Evolutionary conservation across 257 asterid species (phyloP).

Genomic region (Nicotiana sylvestris): DNA sequence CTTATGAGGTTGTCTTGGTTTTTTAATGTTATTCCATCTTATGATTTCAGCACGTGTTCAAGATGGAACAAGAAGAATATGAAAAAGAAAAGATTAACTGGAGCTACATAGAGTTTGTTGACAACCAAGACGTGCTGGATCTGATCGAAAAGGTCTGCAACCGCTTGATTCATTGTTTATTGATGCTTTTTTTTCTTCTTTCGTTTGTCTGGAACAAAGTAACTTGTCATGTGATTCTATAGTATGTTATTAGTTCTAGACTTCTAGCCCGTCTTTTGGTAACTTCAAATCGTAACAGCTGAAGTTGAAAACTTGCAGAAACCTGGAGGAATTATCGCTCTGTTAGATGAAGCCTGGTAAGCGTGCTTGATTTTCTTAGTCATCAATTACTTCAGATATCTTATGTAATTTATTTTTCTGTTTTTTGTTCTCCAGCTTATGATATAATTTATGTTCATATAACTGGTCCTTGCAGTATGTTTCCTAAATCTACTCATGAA

Average conservation of each 20-base stretch:
- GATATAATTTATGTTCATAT: conserved; percentile 18
- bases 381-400: background rate
- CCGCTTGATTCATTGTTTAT: background rate
- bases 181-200: background rate
- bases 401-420: background rate
- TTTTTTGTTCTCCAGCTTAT: conserved; percentile 16
- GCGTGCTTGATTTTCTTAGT: conserved; percentile 18
- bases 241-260: background rate
- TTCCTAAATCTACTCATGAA: conserved; percentile 98
- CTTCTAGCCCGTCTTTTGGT: background rate
- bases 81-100: conserved; percentile 94
- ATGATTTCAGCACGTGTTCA: conserved; percentile 86
- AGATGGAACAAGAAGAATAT: conserved; percentile 99
- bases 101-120: conserved; percentile 99
- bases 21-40: conserved; percentile 1
- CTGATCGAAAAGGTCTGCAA: conserved; percentile 85
- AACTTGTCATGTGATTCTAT: background rate
- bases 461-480: conserved; percentile 71
- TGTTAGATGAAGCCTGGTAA: conserved; percentile 98
- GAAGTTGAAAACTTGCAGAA: conserved; percentile 53
- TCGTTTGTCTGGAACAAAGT: background rate
- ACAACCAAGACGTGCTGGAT: conserved; percentile 99
- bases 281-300: background rate
- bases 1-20: background rate
- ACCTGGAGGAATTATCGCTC: conserved; percentile 99